Evolutionary conservation across 129 eudicot species (phyloP).

Genomic region (Centrapalus pauciflorus): DNA sequence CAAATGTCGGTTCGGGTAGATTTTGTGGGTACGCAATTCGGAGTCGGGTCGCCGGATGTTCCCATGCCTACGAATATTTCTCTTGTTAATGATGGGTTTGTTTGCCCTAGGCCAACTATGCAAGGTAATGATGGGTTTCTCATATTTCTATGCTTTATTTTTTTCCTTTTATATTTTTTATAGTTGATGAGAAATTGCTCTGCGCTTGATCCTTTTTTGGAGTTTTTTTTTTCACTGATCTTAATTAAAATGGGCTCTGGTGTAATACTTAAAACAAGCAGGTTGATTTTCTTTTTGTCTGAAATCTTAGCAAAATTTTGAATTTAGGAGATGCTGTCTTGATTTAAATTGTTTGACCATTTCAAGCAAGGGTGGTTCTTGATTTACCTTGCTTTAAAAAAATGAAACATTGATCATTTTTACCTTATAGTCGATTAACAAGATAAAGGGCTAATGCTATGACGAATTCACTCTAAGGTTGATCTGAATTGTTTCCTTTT

Average conservation of each 20-base stretch:
- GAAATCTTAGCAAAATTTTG: too few species aligned
- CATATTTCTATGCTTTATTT: not conserved
- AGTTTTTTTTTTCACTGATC: not conserved
- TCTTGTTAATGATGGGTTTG: constrained; percentile 77
- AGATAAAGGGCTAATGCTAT: too few species aligned
- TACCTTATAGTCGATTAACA: too few species aligned
- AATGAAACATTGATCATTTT: too few species aligned
- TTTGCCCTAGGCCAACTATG: constrained; percentile 61
- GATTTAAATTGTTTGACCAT: too few species aligned
- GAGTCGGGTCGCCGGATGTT: constrained; percentile 44
- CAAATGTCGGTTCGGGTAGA: constrained; percentile 64
- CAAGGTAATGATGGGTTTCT: constrained; percentile 44
- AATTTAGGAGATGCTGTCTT: too few species aligned
- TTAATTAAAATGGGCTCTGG: not conserved
- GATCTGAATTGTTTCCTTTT: too few species aligned
- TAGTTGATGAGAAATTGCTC: not conserved
- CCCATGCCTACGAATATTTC: constrained; percentile 82
- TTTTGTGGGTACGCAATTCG: constrained; percentile 82
- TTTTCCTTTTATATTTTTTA: not conserved
- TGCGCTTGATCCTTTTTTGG: not conserved
- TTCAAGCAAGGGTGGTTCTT: too few species aligned
- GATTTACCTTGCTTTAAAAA: too few species aligned
- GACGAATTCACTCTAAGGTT: too few species aligned
- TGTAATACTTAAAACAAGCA: too few species aligned
- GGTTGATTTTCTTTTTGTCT: too few species aligned